Evolutionary conservation across 192 early-diverging fungal genomes (phyloP), one percentile per base, ranked within the genome.

Genomic region (Phycomyces nitens): DNA sequence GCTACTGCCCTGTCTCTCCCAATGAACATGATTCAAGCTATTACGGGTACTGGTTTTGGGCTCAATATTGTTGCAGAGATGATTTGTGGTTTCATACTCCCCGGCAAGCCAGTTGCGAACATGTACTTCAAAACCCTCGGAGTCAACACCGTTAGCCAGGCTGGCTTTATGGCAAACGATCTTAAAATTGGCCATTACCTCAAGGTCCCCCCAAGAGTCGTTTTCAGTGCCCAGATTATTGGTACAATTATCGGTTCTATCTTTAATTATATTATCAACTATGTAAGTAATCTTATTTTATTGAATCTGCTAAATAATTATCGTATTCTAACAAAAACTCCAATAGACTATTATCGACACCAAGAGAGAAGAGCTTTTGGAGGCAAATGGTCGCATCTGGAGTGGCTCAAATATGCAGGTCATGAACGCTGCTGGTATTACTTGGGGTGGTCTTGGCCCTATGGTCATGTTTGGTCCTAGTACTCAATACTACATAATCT

Each of bases 191-290:
- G 86, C 49, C 85, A 87, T 59, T 90, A 90, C 71, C 77, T 90
- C 71, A 88, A 89, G 75, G 82, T 90, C 24, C 84, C 89, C 26
- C 91, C 92, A 18, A 76, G 85, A 6, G 60, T 78, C 27, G 76
- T 91, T 68, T 90, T 94, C 75, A 69, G 79, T 5, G 76, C 80
- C 5, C 92, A 94, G 72, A 64, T 88, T 0, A 38, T 82, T 9
- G 86, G 88, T 7, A 90, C 88, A 3, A 62, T 89, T 7, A 75
- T 87, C 40, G 82, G 82, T 56, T 77, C 79, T 14, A 68, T 85
- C 43, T 74, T 91, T 80, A 93, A 83, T 68, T 86, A 50, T 66
- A 69, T 68, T 20, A 62, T 74, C 29, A 74, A 69, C 40, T 23
- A 56, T 10, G 56, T 59, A 14, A 68, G 58, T 56, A 56, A 34